Evolutionary conservation across 1,284 basidiomycete species (phyloP).

Genomic region (Rhizopogon hawkerae): DNA sequence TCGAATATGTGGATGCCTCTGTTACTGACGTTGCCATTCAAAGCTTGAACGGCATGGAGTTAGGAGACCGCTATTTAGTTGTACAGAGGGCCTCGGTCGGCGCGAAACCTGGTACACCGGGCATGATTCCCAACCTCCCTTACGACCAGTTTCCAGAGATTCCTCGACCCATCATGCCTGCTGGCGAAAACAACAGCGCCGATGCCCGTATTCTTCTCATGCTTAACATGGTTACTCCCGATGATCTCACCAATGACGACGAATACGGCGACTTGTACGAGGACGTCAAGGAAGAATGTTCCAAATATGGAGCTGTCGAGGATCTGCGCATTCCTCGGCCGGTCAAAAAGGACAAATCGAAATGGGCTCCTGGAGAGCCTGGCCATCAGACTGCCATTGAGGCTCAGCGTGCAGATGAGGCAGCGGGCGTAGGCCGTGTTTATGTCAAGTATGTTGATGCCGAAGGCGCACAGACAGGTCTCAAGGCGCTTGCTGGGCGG

Average conservation of each 20-base stretch:
- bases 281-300: conserved; percentile 91
- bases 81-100: conserved; percentile 96
- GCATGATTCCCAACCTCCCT: conserved; percentile 53
- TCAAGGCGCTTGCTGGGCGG: conserved; percentile 82
- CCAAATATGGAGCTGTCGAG: conserved; percentile 73
- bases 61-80: conserved; percentile 93
- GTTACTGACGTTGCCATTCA: conserved; percentile 95
- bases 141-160: conserved; percentile 70
- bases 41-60: conserved; percentile 94
- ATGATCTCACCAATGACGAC: conserved; percentile 85
- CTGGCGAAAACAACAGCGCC: conserved; percentile 50
- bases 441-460: conserved; percentile 78
- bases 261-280: conserved; percentile 94
- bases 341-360: conserved; percentile 73
- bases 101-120: conserved; percentile 65
- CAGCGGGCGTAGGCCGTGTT: conserved; percentile 86
- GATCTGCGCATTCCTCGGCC: conserved; percentile 88
- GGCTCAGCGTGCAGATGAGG: conserved; percentile 68
- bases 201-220: conserved; percentile 86
- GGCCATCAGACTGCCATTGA: conserved; percentile 58
- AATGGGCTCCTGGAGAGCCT: conserved; percentile 63
- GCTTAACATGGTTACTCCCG: conserved; percentile 97
- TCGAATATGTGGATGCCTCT: conserved; percentile 87
- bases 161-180: conserved; percentile 76
- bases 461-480: conserved; percentile 56